Evolutionary conservation across 306 rosid genomes (phyloP).

Genomic region (Lithocarpus polystachyus): DNA sequence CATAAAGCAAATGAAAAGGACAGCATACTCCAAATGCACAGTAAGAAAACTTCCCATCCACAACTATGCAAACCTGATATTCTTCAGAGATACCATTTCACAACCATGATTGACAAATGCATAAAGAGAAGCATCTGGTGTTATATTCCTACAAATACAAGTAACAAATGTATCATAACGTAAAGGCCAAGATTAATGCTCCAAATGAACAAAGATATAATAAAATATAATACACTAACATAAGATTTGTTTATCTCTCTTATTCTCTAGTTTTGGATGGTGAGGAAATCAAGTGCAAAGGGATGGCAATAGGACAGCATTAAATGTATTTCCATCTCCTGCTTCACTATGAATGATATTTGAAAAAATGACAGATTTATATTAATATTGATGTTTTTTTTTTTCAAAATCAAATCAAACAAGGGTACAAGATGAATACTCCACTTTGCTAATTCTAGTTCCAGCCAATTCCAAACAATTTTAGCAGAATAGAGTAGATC

Average conservation of each 20-base stretch:
- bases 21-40: conserved; percentile 13
- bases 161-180: conserved; percentile 6
- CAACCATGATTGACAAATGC: conserved; percentile 87
- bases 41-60: neutral
- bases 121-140: conserved; percentile 75
- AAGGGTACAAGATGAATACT: neutral
- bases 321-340: neutral
- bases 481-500: neutral
- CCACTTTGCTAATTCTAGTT: neutral
- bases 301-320: neutral
- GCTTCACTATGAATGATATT: no score
- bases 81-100: conserved; percentile 68
- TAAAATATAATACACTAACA: neutral
- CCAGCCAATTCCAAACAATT: neutral
- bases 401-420: neutral
- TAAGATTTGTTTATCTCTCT: neutral
- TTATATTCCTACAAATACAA: conserved; percentile 56
- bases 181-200: neutral
- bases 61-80: conserved; percentile 53
- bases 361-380: neutral
- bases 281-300: neutral
- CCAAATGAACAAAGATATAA: neutral
- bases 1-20: neutral
- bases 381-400: neutral
- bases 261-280: neutral